phyloP scores from a whole-genome alignment of 1,139 yeast genomes.

The Debaryomyces fabryi region DNA sequence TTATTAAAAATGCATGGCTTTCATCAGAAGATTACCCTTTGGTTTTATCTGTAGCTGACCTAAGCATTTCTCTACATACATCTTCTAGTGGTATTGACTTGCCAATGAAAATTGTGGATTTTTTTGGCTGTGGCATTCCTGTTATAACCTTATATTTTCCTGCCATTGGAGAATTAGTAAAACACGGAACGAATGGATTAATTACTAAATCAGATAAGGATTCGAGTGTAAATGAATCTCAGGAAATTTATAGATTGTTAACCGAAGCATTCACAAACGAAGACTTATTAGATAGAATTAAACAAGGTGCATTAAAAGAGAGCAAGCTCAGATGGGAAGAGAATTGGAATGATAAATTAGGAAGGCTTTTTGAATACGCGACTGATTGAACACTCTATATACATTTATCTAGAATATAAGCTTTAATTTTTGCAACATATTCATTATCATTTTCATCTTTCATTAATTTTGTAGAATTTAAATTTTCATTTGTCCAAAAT shows the following conservation, averaged over 20 bases:
- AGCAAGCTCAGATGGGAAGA: slow-evolving; percentile 71
- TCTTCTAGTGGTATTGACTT: slow-evolving; percentile 93
- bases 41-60: slow-evolving; percentile 74
- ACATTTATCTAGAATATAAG: slow-evolving; percentile 13
- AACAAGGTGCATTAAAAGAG: slow-evolving; percentile 71
- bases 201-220: slow-evolving; percentile 40
- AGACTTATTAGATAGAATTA: slow-evolving; percentile 38
- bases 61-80: slow-evolving; percentile 87
- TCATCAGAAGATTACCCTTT: slow-evolving; percentile 78
- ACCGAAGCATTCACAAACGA: slow-evolving; percentile 47
- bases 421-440: slow-evolving; percentile 21
- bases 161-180: slow-evolving; percentile 67
- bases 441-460: slow-evolving; percentile 41
- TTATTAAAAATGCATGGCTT: slow-evolving; percentile 74
- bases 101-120: slow-evolving; percentile 96
- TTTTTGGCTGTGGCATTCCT: slow-evolving; percentile 96
- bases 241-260: slow-evolving; percentile 56
- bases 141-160: slow-evolving; percentile 78
- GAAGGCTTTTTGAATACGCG: slow-evolving; percentile 22
- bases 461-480: slow-evolving; percentile 30
- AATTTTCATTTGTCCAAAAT: slow-evolving; percentile 48
- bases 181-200: slow-evolving; percentile 48
- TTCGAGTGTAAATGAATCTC: slow-evolving; percentile 44
- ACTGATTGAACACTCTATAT: slow-evolving; percentile 7
- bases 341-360: slow-evolving; percentile 59